These are phyloP conservation scores for Hortiboletus flavorubellus DNA, from an alignment of 768 basidiomycete genomes.

Conservation along the genomic window DNA sequence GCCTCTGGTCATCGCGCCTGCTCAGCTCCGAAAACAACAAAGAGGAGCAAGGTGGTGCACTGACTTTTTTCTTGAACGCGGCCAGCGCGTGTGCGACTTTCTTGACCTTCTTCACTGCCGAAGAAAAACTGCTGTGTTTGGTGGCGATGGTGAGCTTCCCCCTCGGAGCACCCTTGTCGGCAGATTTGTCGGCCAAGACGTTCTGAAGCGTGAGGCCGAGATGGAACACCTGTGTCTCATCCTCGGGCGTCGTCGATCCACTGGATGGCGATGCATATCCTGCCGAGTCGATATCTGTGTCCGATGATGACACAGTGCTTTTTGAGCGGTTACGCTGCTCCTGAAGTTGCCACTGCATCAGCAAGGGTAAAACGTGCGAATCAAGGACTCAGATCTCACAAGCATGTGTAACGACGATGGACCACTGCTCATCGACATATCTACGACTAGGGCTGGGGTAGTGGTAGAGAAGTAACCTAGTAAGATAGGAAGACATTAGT, in stretches of 20 bases:
- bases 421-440: neutral
- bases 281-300: constrained; percentile 21
- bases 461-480: neutral
- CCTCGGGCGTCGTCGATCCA: constrained; percentile 32
- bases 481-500: neutral
- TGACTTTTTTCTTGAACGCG: constrained; percentile 27
- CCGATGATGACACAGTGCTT: constrained; percentile 16
- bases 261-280: constrained; percentile 26
- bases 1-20: constrained; percentile 7
- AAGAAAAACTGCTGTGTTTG: constrained; percentile 14
- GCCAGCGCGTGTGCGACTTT: constrained; percentile 16
- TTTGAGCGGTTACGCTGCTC: constrained; percentile 2
- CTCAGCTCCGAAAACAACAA: neutral
- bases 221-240: constrained; percentile 24
- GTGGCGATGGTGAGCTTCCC: constrained; percentile 9
- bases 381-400: neutral
- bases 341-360: neutral
- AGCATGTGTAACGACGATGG: neutral
- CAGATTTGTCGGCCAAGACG: constrained; percentile 3
- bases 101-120: constrained; percentile 24
- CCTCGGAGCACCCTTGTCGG: neutral
- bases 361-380: neutral
- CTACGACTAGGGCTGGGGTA: neutral
- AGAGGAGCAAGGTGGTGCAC: neutral
- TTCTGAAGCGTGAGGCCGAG: constrained; percentile 12